Evolutionary conservation across 306 rosid species (phyloP).

Genomic region (Prunus kanzakura): DNA sequence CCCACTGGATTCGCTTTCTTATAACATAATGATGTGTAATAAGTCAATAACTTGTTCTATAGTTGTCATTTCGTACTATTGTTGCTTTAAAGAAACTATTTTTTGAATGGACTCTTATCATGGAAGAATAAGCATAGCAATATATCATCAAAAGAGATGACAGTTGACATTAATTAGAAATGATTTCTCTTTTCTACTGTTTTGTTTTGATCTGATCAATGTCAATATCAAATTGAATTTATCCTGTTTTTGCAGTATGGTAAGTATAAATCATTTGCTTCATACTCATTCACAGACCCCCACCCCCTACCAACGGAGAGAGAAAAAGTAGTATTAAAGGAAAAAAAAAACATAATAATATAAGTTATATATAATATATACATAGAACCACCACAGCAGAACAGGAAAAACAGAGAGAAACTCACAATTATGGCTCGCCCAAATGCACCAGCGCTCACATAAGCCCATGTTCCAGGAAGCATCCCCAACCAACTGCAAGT

Average conservation of each 20-base stretch:
- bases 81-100: not conserved
- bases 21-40: not conserved
- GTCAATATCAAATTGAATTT: not conserved
- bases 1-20: not conserved
- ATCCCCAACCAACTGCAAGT: slow-evolving; percentile 92
- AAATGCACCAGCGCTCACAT: slow-evolving; percentile 98
- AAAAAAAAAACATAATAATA: not conserved
- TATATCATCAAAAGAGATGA: too few species aligned
- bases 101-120: not conserved
- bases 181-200: not conserved
- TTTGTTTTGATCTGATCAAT: not conserved
- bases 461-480: slow-evolving; percentile 99
- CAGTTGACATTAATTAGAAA: too few species aligned
- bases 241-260: not conserved
- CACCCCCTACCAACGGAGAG: not conserved
- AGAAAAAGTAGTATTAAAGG: not conserved
- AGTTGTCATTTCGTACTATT: not conserved
- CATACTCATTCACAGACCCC: not conserved
- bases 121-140: not conserved
- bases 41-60: not conserved
- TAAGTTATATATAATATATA: not conserved
- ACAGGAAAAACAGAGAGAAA: slow-evolving; percentile 23
- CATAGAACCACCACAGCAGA: not conserved
- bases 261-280: not conserved
- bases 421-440: slow-evolving; percentile 97